These are phyloP conservation scores for Phytophthora melonis DNA, from an alignment of 352 stramenopile genomes.

Conservation along the genomic window DNA sequence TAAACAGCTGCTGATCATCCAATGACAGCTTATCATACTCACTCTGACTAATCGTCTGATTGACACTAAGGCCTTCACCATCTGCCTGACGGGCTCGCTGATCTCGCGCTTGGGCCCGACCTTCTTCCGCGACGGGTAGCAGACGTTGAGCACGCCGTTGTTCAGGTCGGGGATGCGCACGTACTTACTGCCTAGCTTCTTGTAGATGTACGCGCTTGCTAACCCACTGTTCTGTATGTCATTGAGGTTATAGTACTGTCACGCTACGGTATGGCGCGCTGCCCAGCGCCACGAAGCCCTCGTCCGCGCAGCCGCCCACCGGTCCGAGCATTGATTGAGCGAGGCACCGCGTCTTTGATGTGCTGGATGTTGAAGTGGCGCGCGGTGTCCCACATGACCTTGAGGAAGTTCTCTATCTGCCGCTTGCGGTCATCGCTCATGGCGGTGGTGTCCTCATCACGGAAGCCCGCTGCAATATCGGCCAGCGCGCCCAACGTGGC, in stretches of 20 bases:
- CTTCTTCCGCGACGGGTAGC: neutral
- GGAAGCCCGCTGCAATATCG: too few species aligned
- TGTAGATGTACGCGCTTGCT: neutral
- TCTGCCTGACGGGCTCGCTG: neutral
- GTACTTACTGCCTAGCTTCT: neutral
- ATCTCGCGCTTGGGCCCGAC: neutral
- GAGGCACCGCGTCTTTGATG: too few species aligned
- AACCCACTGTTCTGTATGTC: neutral
- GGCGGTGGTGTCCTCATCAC: too few species aligned
- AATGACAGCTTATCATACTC: neutral
- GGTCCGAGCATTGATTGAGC: too few species aligned
- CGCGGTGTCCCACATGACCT: too few species aligned
- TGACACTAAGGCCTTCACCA: neutral
- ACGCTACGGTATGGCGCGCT: neutral
- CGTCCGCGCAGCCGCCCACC: too few species aligned
- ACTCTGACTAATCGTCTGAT: neutral
- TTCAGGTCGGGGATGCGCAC: neutral
- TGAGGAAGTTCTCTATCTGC: too few species aligned
- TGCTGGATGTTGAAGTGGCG: too few species aligned
- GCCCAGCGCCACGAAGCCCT: neutral
- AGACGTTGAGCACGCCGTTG: neutral
- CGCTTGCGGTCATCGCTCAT: too few species aligned
- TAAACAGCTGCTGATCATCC: constrained; percentile 13
- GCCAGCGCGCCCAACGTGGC: too few species aligned
- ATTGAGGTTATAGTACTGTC: neutral